phyloP scores from a whole-genome alignment of 257 asterid species.

The Plantago major region DNA sequence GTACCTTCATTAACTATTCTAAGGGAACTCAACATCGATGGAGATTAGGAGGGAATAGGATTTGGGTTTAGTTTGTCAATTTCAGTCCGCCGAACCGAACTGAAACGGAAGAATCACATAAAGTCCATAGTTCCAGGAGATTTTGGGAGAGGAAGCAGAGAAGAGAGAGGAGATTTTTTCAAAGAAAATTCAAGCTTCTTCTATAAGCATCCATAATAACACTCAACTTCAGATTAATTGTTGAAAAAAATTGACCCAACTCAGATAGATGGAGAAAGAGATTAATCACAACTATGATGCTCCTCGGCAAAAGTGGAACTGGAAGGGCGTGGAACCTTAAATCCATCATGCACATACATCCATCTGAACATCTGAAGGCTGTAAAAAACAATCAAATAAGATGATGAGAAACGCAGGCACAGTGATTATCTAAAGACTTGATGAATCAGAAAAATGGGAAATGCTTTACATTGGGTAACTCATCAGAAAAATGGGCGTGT shows the following conservation, averaged over 20 bases:
- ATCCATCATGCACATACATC: not conserved
- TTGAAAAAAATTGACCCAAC: not conserved
- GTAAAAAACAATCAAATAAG: not conserved
- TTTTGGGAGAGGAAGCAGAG: too few species aligned
- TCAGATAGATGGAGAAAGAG: not conserved
- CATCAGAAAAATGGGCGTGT: too few species aligned
- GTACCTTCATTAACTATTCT: too few species aligned
- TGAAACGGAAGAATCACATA: too few species aligned
- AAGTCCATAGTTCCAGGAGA: too few species aligned
- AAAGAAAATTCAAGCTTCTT: too few species aligned
- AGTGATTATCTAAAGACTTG: not conserved
- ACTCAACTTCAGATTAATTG: not conserved
- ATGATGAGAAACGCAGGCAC: not conserved
- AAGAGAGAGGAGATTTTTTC: too few species aligned
- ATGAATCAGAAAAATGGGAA: not conserved
- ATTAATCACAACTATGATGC: slow-evolving; percentile 7
- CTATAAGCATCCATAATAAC: not conserved
- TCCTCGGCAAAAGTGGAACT: not conserved
- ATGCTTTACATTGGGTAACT: not conserved
- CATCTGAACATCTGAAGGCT: not conserved
- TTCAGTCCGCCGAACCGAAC: too few species aligned
- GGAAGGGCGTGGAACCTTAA: slow-evolving; percentile 3
- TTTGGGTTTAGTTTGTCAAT: too few species aligned
- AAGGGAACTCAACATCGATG: too few species aligned
- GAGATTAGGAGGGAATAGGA: too few species aligned